phyloP scores from a whole-genome alignment of 371 early-diverging fungal genomes.

The Gilbertella persicaria region DNA sequence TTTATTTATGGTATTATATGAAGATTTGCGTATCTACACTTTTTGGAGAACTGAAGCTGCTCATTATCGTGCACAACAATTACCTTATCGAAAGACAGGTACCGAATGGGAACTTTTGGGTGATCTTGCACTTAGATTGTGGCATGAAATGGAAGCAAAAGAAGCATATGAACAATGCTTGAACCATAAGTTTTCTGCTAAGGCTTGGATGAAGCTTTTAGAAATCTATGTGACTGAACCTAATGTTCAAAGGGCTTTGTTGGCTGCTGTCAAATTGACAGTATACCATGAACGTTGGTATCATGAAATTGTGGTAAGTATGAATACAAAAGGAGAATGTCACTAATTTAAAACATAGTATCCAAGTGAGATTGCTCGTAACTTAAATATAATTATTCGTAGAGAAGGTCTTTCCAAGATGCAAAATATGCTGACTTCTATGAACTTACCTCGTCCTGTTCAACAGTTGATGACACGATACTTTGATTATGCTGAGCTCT shows the following conservation, averaged over 20 bases:
- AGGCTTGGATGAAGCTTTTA: constrained; percentile 83
- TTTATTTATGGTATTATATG: constrained; percentile 94
- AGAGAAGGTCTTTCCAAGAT: constrained; percentile 89
- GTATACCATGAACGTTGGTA: constrained; percentile 82
- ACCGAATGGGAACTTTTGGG: constrained; percentile 96
- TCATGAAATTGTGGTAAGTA: constrained; percentile 79
- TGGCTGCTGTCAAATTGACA: constrained; percentile 79
- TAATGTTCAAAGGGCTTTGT: constrained; percentile 75
- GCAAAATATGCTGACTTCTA: constrained; percentile 80
- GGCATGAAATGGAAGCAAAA: constrained; percentile 86
- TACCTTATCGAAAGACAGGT: constrained; percentile 85
- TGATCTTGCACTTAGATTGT: constrained; percentile 82
- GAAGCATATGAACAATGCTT: constrained; percentile 86
- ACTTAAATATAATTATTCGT: constrained; percentile 78
- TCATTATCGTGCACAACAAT: constrained; percentile 66
- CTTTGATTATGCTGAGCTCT: constrained; percentile 80
- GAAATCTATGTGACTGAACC: constrained; percentile 79
- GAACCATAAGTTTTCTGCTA: constrained; percentile 86
- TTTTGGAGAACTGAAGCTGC: constrained; percentile 75
- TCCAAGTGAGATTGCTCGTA: constrained; percentile 84
- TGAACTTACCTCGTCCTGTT: constrained; percentile 81
- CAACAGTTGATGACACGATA: constrained; percentile 78
- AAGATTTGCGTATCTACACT: constrained; percentile 92
- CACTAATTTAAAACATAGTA: constrained; percentile 44
- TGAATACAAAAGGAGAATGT: neutral